phyloP scores from a whole-genome alignment of 148 eudicot species.

The Heliosperma pusillum region DNA sequence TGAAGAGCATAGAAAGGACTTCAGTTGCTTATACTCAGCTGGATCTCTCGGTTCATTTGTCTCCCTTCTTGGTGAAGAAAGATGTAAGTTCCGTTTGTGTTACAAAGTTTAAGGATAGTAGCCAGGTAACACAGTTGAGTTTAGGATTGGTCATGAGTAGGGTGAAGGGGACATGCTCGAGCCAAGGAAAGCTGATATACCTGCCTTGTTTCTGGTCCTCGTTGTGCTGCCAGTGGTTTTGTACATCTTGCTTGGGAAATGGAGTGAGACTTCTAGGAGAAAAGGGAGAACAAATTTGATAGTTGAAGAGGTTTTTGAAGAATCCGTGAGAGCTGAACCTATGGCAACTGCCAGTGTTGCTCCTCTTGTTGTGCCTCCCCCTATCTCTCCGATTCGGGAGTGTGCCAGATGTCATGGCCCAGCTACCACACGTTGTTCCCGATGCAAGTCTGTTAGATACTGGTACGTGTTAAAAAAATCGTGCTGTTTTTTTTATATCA shows the following conservation, averaged over 20 bases:
- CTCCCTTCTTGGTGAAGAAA: not conserved
- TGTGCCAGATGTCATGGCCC: slow-evolving; percentile 80
- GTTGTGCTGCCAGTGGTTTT: slow-evolving; percentile 77
- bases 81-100: slow-evolving; percentile 18
- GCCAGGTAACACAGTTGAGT: slow-evolving; percentile 22
- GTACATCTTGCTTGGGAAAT: slow-evolving; percentile 83
- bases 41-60: not conserved
- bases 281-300: slow-evolving; percentile 59
- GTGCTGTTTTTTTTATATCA: not conserved
- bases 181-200: slow-evolving; percentile 88
- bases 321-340: slow-evolving; percentile 50
- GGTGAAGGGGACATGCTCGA: slow-evolving; percentile 86
- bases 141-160: slow-evolving; percentile 69
- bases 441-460: slow-evolving; percentile 88
- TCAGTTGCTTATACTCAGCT: not conserved
- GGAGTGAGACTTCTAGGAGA: slow-evolving; percentile 68
- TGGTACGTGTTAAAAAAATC: slow-evolving; percentile 45
- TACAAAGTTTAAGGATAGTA: slow-evolving; percentile 27
- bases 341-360: slow-evolving; percentile 54
- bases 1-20: too few species aligned
- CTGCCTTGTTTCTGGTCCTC: slow-evolving; percentile 68
- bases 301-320: slow-evolving; percentile 54
- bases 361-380: slow-evolving; percentile 45
- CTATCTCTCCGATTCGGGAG: slow-evolving; percentile 45
- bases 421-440: slow-evolving; percentile 81